Conservation (phyloP, 306 rosid species). For the Astragalus membranaceus region DNA sequence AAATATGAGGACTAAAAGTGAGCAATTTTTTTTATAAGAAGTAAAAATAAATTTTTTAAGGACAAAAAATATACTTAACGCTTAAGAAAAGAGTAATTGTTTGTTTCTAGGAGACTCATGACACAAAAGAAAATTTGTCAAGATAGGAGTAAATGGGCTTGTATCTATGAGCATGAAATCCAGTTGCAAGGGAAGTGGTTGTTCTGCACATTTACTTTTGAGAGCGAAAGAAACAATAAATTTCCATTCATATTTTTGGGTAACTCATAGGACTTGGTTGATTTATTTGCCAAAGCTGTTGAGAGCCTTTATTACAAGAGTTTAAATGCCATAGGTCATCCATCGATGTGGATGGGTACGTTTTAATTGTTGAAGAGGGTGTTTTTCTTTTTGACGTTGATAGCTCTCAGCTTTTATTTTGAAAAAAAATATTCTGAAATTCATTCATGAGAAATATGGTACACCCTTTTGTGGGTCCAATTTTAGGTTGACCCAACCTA, state of each 20-base stretch:
- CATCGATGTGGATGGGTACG: slow-evolving; percentile 36
- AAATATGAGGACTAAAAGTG: too few relatives aligned
- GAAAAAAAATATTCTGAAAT: not conserved
- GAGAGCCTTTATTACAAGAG: slow-evolving; percentile 28
- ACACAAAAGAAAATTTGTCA: too few relatives aligned
- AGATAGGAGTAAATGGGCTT: not conserved
- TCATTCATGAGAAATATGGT: not conserved
- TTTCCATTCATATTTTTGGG: slow-evolving; percentile 19
- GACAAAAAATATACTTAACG: too few relatives aligned
- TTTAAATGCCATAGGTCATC: slow-evolving; percentile 30
- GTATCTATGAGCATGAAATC: not conserved
- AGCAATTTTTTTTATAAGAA: too few relatives aligned
- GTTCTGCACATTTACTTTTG: slow-evolving; percentile 28
- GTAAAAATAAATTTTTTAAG: too few relatives aligned
- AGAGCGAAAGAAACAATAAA: slow-evolving; percentile 26
- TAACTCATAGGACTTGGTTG: slow-evolving; percentile 33
- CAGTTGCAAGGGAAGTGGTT: slow-evolving; percentile 23
- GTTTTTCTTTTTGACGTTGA: slow-evolving; percentile 17
- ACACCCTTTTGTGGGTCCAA: too few relatives aligned
- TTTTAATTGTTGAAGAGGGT: slow-evolving; percentile 40
- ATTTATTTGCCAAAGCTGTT: slow-evolving; percentile 34
- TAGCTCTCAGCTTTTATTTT: slow-evolving; percentile 32
- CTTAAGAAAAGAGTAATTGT: too few relatives aligned
- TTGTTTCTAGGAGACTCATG: too few relatives aligned
- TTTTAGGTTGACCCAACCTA: too few relatives aligned